Evolutionary conservation across 176 grass and related monocot genomes (phyloP), one percentile per base, ranked within the genome.

Genomic region (maize (Zea mays)): DNA sequence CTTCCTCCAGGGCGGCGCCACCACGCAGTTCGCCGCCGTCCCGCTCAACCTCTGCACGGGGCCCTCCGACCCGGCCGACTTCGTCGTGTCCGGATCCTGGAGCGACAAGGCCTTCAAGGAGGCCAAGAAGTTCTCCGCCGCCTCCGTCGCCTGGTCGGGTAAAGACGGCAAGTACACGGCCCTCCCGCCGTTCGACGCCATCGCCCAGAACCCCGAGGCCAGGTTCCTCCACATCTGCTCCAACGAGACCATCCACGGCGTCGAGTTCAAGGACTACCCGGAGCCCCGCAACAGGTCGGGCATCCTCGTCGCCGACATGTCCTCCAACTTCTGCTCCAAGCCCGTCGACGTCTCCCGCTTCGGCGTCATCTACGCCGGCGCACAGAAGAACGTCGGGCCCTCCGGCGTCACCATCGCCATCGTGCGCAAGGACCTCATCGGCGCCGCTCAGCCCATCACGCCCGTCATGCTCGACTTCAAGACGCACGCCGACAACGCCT

Each of bases 251-350:
- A 99, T 99, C 78, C 96, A 99, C 51, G 96, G 96, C 72, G 90
- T 99, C 50, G 96, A 99, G 90, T 99, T 90, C 88, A 99, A 99
- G 92, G 90, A 93, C 71, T 99, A 99, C 85, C 96, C 96, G 2
- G 77, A 65, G 44, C 88, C 96, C 7, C 70, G 6, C 10, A 86
- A 92, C 67, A 68, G 79, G 55, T 35, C 81, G 7, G 82, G 77
- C 48, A 27, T 99, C 86, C 85, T 99, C 55, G 87, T 99, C 19
- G 96, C 96, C 61, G 96, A 99, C 79, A 99, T 99, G 96, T 99
- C 96, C 46, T 99, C 96, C 50, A 99, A 99, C 77, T 99, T 99
- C 92, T 99, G 96, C 83, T 99, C 96, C 71, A 99, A 99, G 81
- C 92, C 96, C n/a, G 96, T 99, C 3, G 90, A 99, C 52, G 92